Percentiles rank a stretch among this genome's conserved stretches.
phyloP scores from a whole-genome alignment of 1,284 basidiomycete genomes.

The Fomes fomentarius region DNA sequence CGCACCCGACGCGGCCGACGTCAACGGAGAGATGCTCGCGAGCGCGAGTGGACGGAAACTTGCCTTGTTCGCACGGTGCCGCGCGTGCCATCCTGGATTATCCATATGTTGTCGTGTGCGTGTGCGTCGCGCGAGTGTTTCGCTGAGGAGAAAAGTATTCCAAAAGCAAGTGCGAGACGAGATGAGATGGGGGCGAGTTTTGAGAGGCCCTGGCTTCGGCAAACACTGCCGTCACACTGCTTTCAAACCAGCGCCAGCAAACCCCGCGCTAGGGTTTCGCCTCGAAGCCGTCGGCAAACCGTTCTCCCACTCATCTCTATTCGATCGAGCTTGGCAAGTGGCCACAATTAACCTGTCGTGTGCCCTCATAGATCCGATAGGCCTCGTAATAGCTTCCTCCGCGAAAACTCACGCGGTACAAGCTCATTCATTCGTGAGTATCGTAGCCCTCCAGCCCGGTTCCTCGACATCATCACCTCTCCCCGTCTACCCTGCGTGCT shows the following conservation, averaged over 20 bases:
- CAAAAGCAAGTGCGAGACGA: slow-evolving; percentile 4
- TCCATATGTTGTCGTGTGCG: slow-evolving; percentile 50
- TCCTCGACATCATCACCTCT: slow-evolving; percentile 1
- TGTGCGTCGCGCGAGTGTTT: slow-evolving; percentile 1
- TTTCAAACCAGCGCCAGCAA: neutral
- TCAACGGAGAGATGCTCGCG: slow-evolving; percentile 1
- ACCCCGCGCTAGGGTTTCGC: slow-evolving; percentile 6
- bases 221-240: neutral
- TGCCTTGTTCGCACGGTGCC: slow-evolving; percentile 37
- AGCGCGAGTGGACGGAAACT: slow-evolving; percentile 9
- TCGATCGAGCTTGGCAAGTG: neutral
- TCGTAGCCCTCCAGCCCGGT: slow-evolving; percentile 2
- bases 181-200: neutral
- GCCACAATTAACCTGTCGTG: too few relatives aligned
- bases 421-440: neutral
- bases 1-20: neutral
- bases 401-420: too few relatives aligned
- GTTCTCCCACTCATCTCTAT: neutral
- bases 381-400: too few relatives aligned
- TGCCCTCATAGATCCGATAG: too few relatives aligned
- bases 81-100: slow-evolving; percentile 70
- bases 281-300: slow-evolving; percentile 2
- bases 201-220: neutral
- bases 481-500: slow-evolving; percentile 71
- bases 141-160: neutral